Evolutionary conservation across 495 filamentous ascomycete genomes (phyloP).

Genomic region (Halenospora varia): DNA sequence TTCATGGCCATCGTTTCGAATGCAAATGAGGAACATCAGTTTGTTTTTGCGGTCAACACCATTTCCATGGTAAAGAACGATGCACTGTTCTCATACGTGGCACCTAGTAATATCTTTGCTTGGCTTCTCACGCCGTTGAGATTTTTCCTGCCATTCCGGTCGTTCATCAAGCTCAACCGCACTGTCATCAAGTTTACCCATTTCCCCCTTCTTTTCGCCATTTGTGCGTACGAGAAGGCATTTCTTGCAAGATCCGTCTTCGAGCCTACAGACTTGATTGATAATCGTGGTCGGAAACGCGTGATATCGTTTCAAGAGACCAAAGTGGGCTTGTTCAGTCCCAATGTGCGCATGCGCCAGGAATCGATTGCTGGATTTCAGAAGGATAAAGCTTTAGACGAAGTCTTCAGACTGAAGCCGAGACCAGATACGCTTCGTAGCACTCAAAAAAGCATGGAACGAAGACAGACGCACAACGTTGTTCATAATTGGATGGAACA

Average conservation of each 20-base stretch:
- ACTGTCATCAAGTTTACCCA: conserved; percentile 87
- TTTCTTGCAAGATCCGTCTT: conserved; percentile 66
- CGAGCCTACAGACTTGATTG: conserved; percentile 70
- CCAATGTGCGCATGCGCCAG: conserved; percentile 65
- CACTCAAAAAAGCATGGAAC: conserved; percentile 40
- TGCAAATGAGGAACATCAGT: conserved; percentile 89
- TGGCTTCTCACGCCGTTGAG: conserved; percentile 81
- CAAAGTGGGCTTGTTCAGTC: conserved; percentile 57
- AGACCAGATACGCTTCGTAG: conserved; percentile 24
- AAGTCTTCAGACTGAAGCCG: conserved; percentile 69
- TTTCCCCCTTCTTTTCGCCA: conserved; percentile 76
- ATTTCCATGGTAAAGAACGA: conserved; percentile 97
- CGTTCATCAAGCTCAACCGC: conserved; percentile 78
- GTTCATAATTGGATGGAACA: conserved; percentile 86
- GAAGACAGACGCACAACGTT: conserved; percentile 65
- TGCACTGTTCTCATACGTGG: conserved; percentile 85
- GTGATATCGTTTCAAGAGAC: conserved; percentile 51
- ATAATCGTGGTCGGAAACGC: conserved; percentile 36
- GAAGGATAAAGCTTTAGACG: conserved; percentile 87
- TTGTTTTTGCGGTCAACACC: conserved; percentile 88
- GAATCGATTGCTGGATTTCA: conserved; percentile 80
- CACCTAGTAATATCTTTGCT: conserved; percentile 81
- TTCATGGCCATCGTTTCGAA: conserved; percentile 94
- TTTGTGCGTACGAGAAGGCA: conserved; percentile 81
- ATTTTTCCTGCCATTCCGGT: conserved; percentile 70